Base-by-base conservation (phyloP, 768 basidiomycete species). In the Russula lepida region DNA sequence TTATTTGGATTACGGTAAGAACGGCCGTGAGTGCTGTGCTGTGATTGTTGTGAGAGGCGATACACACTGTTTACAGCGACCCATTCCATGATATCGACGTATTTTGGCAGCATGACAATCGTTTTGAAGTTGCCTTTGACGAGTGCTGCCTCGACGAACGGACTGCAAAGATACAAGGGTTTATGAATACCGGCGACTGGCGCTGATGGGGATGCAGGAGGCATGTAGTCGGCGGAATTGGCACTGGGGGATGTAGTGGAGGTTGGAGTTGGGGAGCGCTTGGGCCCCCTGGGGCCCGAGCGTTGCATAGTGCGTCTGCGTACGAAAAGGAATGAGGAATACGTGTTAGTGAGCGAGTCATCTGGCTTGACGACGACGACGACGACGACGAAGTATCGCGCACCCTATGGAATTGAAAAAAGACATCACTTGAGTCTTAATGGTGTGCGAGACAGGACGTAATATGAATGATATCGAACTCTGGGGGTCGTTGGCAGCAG, bases 61-160 rank as follows among this genome's bases (percentile, higher is more conserved):
- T 13, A 62, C 66, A 41, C 68, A 95, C 94, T 83, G 69, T 95
- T 95, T 46, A 93, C 88, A 12, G 93, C 94, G 30, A 95, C 94
- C 94, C 94, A 97, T 71, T 97, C 94, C 81, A 92, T 95, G 60
- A 92, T 86, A 70, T 95, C 92, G 30, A 91, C 88, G 68, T 95
- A 97, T 72, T 95, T 97, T 7, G 95, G 95, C 56, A 93, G 80
- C 75, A 93, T 89, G 59, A 98, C 94, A 68, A 98, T 98, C 3
- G 94, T 97, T 77, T 95, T 98, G 79, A 97, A 98, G 74, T 94
- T 97, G 25, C 95, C 95, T 73, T 95, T 98, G 61, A 98, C 95
- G 47, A 98, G 81, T 0, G 95, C 92, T 2, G 93, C 88, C 68
- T 95, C 94, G 58, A 89, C 92, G 72, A 98, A 98, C 3, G 95